Conservation (phyloP, 495 filamentous ascomycete species). For the Sporormia fimetaria region DNA sequence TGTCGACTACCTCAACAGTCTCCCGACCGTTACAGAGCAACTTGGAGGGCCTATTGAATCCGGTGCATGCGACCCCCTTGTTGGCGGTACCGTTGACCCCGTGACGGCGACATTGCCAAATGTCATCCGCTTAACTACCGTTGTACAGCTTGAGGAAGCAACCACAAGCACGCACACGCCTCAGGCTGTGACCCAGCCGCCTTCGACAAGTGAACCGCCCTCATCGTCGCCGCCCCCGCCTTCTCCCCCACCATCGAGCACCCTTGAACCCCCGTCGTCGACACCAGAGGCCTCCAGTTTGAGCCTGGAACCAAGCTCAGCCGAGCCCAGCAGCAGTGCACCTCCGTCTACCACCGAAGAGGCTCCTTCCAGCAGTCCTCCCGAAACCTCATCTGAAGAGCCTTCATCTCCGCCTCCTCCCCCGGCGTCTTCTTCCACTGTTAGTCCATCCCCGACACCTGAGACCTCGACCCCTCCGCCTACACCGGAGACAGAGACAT, state of each 20-base stretch:
- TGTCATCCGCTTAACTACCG: slow-evolving; percentile 2
- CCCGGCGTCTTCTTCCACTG: slow-evolving; percentile 1
- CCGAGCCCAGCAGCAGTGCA: background rate
- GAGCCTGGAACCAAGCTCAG: background rate
- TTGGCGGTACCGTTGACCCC: background rate
- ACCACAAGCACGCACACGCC: slow-evolving; percentile 1
- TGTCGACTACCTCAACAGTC: slow-evolving; percentile 16
- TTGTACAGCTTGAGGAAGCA: slow-evolving; percentile 1
- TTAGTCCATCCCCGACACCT: background rate
- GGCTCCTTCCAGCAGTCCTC: slow-evolving; percentile 6
- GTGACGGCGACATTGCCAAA: slow-evolving; percentile 1
- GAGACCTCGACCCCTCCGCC: slow-evolving; percentile 1
- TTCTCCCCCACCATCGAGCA: background rate
- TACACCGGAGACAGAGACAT: background rate
- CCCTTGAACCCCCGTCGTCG: background rate
- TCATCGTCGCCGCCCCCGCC: background rate
- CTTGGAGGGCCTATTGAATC: slow-evolving; percentile 10
- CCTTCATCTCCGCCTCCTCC: slow-evolving; percentile 4
- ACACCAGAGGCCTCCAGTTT: slow-evolving; percentile 1
- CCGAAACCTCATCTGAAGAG: slow-evolving; percentile 7
- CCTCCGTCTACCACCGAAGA: slow-evolving; percentile 3
- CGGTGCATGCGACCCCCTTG: slow-evolving; percentile 18
- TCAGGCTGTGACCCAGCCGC: background rate
- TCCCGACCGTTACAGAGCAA: slow-evolving; percentile 18
- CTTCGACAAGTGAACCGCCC: background rate